phyloP scores from a whole-genome alignment of 2,329 filamentous ascomycete species.

The Alternaria alternata region DNA sequence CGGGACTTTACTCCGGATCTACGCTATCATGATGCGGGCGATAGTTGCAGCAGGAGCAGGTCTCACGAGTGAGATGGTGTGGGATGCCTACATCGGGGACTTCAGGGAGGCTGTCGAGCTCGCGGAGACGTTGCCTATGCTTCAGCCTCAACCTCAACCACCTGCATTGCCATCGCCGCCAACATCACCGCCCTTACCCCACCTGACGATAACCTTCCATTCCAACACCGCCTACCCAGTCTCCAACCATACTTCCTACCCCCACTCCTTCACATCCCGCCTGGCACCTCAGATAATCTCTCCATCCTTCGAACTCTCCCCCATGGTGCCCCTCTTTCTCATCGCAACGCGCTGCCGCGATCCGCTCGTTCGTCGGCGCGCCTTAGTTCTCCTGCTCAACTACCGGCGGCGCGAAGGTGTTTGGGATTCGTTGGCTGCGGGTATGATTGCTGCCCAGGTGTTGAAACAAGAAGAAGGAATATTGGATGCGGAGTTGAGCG shows the following conservation, averaged over 20 bases:
- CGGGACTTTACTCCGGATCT: background rate
- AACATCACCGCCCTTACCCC: too few species aligned
- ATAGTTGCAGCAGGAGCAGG: background rate
- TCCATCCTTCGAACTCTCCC: conserved; percentile 40
- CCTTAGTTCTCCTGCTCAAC: too few species aligned
- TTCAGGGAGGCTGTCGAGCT: background rate
- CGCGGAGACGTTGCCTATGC: background rate
- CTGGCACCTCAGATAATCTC: conserved; percentile 24
- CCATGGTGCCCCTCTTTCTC: conserved; percentile 29
- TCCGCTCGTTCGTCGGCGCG: too few species aligned
- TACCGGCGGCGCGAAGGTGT: too few species aligned
- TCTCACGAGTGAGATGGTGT: background rate
- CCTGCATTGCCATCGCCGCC: too few species aligned
- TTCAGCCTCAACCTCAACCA: background rate
- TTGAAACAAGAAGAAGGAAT: too few species aligned
- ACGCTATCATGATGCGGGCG: background rate
- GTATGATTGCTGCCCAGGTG: too few species aligned
- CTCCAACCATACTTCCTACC: background rate
- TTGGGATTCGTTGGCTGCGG: too few species aligned
- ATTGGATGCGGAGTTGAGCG: too few species aligned
- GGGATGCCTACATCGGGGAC: background rate
- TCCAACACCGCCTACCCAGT: background rate
- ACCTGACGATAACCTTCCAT: background rate
- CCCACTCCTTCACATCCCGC: background rate
- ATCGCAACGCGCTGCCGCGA: too few species aligned